Evolutionary conservation across 352 stramenopile genomes (phyloP).

Genomic region (Pythium sp.): DNA sequence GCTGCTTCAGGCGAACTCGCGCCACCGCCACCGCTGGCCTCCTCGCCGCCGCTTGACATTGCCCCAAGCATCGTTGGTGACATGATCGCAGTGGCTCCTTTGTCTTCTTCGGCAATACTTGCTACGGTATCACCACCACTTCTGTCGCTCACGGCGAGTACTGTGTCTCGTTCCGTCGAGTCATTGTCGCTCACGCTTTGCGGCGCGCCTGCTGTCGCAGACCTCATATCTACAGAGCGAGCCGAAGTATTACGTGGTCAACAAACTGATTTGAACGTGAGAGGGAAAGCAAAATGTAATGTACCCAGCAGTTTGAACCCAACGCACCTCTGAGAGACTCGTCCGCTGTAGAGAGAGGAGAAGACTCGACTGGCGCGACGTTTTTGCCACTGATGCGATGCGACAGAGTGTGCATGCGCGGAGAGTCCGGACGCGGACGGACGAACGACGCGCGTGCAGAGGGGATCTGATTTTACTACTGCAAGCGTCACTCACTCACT

Average conservation of each 20-base stretch:
- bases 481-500: background rate
- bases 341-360: background rate
- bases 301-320: background rate
- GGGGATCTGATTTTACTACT: background rate
- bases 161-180: background rate
- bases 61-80: background rate
- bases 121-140: background rate
- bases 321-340: background rate
- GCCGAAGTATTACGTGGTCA: background rate
- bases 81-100: background rate
- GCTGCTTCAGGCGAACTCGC: background rate
- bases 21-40: background rate
- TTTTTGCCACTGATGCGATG: constrained; percentile 10
- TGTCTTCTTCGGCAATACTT: background rate
- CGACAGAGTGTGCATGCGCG: background rate
- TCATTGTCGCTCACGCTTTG: background rate
- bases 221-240: background rate
- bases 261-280: constrained; percentile 1
- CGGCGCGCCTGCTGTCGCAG: background rate
- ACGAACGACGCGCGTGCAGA: background rate
- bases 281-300: background rate
- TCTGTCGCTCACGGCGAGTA: background rate
- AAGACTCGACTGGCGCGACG: background rate
- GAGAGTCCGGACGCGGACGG: background rate
- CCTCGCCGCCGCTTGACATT: background rate